Conservation (phyloP, 2,329 filamentous ascomycete genomes). For the Colletotrichum sp. region DNA sequence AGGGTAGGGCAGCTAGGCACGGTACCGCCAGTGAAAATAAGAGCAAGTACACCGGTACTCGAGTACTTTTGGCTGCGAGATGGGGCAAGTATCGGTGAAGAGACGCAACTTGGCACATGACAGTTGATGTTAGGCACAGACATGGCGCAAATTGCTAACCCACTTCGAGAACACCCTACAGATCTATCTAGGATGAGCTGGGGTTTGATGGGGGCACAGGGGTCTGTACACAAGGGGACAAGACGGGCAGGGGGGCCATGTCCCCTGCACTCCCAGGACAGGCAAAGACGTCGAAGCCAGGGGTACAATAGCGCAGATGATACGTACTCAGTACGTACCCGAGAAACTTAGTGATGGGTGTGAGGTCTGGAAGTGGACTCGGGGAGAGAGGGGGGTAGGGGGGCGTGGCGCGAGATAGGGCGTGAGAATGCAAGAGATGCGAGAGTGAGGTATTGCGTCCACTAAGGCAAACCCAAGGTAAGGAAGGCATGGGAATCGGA, state of each 20-base stretch:
- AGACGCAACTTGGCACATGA: constrained; percentile 22
- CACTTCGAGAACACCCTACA: constrained; percentile 20
- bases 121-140: constrained; percentile 19
- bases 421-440: neutral
- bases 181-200: constrained; percentile 17
- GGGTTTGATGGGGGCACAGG: neutral
- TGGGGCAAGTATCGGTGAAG: constrained; percentile 20
- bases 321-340: neutral
- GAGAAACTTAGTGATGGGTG: neutral
- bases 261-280: neutral
- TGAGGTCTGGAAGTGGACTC: neutral
- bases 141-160: constrained; percentile 21
- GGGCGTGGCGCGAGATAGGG: neutral
- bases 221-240: neutral
- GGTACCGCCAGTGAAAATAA: neutral
- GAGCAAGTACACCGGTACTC: neutral
- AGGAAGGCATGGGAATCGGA: neutral
- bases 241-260: neutral
- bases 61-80: neutral
- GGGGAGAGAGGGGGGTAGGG: neutral
- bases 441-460: neutral
- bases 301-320: neutral
- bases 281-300: neutral
- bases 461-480: neutral
- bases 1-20: neutral